A percentile compares a stretch with the other conserved stretches of the same genome.
Conservation (phyloP, 2,329 filamentous ascomycete genomes). For the Zalaria sp. region DNA sequence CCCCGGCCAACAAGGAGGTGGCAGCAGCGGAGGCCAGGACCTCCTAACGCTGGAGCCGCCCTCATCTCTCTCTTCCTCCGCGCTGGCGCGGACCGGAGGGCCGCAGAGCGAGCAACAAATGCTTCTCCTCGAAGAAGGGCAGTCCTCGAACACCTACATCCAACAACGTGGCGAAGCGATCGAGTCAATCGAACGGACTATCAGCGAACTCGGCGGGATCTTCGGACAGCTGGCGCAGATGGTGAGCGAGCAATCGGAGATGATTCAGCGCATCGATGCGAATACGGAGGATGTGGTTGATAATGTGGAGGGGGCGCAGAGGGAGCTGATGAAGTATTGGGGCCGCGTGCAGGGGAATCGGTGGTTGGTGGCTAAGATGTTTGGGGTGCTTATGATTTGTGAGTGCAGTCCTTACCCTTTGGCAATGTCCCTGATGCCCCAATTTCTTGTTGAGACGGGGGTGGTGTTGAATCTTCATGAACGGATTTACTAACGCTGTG, state of each 20-base stretch:
- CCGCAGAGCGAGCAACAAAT: slow-evolving; percentile 70
- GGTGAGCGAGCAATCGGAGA: slow-evolving; percentile 94
- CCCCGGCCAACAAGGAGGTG: slow-evolving; percentile 6
- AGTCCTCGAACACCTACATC: slow-evolving; percentile 72
- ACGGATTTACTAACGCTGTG: slow-evolving; percentile 2
- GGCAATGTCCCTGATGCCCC: not conserved
- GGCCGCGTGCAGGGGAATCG: slow-evolving; percentile 83
- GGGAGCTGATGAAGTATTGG: slow-evolving; percentile 96
- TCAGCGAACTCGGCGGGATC: slow-evolving; percentile 78
- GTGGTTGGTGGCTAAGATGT: slow-evolving; percentile 80
- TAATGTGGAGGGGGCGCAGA: slow-evolving; percentile 92
- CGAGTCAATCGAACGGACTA: slow-evolving; percentile 91
- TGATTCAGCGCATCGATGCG: slow-evolving; percentile 93
- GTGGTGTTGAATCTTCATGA: too few species aligned
- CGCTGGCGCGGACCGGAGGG: slow-evolving; percentile 30
- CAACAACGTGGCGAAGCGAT: slow-evolving; percentile 90
- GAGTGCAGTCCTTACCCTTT: slow-evolving; percentile 8
- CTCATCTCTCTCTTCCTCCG: slow-evolving; percentile 26
- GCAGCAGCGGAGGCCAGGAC: slow-evolving; percentile 37
- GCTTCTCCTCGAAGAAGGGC: slow-evolving; percentile 84
- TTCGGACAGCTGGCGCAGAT: slow-evolving; percentile 91
- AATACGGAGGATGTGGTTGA: slow-evolving; percentile 97
- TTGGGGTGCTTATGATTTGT: slow-evolving; percentile 89
- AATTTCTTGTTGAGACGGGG: not conserved
- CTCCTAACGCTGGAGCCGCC: slow-evolving; percentile 69